Evolutionary conservation across 208 protist species (phyloP).

Genomic region (Leishmania amazonensis): DNA sequence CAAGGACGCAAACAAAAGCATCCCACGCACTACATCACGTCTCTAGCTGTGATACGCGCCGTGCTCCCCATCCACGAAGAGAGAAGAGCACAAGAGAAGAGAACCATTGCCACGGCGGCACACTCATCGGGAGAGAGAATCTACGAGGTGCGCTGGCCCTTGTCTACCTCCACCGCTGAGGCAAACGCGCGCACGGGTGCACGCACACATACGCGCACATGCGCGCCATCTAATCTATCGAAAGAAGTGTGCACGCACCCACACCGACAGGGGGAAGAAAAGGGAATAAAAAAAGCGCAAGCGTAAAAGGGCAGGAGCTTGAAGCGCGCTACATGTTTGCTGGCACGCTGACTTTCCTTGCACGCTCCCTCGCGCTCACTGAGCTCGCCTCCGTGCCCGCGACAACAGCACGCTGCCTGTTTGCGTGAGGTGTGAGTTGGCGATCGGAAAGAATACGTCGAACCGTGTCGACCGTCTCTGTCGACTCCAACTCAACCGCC

Average conservation of each 20-base stretch:
- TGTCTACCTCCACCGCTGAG: background rate
- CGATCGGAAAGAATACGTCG: conserved; percentile 4
- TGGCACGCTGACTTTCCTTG: background rate
- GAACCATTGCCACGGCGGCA: background rate
- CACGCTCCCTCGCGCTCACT: background rate
- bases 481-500: conserved; percentile 62
- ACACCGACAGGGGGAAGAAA: background rate
- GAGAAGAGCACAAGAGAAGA: background rate
- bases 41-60: background rate
- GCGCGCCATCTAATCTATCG: conserved; percentile 11
- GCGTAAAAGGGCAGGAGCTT: background rate
- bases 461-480: conserved; percentile 30
- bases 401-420: background rate
- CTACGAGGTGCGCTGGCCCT: background rate
- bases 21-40: too few species aligned
- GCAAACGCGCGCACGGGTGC: background rate
- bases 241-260: background rate
- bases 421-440: background rate
- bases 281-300: background rate
- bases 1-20: background rate
- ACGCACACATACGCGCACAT: background rate
- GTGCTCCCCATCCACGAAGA: background rate
- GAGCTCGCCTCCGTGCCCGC: background rate
- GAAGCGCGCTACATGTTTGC: background rate
- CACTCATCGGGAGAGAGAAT: background rate